phyloP scores from a whole-genome alignment of 2,329 filamentous ascomycete genomes.

The Phialophora verrucosa region DNA sequence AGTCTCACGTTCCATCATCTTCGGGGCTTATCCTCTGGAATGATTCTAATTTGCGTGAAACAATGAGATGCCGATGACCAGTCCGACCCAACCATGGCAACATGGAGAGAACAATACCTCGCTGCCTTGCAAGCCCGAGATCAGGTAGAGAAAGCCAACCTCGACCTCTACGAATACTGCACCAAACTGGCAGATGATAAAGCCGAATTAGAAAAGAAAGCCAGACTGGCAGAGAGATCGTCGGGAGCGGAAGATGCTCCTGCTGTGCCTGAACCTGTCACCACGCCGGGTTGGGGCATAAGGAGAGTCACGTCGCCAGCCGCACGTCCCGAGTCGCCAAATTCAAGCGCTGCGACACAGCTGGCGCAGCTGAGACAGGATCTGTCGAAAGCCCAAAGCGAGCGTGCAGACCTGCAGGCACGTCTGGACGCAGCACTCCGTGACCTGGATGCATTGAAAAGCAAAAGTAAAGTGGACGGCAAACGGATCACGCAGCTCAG shows the following conservation, averaged over 20 bases:
- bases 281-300: conserved; percentile 21
- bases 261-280: conserved; percentile 11
- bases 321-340: conserved; percentile 44
- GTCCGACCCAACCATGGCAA: conserved; percentile 56
- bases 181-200: conserved; percentile 40
- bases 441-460: conserved; percentile 68
- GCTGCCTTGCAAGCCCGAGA: conserved; percentile 74
- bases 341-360: conserved; percentile 6
- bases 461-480: conserved; percentile 64
- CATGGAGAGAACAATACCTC: conserved; percentile 83
- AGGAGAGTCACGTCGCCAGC: conserved; percentile 42
- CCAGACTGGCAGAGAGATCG: conserved; percentile 12
- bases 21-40: neutral
- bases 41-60: neutral
- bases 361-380: conserved; percentile 63
- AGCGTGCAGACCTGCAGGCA: conserved; percentile 70
- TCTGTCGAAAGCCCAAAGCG: conserved; percentile 76
- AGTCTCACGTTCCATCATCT: neutral
- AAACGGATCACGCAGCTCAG: conserved; percentile 67
- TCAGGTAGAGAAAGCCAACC: conserved; percentile 68
- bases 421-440: conserved; percentile 67
- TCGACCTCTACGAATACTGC: conserved; percentile 77
- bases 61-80: conserved; percentile 21
- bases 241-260: conserved; percentile 42
- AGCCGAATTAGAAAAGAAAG: conserved; percentile 34